Evolutionary conservation across 1,284 basidiomycete genomes (phyloP).

Genomic region (Sporisorium iseilematis-ciliati): DNA sequence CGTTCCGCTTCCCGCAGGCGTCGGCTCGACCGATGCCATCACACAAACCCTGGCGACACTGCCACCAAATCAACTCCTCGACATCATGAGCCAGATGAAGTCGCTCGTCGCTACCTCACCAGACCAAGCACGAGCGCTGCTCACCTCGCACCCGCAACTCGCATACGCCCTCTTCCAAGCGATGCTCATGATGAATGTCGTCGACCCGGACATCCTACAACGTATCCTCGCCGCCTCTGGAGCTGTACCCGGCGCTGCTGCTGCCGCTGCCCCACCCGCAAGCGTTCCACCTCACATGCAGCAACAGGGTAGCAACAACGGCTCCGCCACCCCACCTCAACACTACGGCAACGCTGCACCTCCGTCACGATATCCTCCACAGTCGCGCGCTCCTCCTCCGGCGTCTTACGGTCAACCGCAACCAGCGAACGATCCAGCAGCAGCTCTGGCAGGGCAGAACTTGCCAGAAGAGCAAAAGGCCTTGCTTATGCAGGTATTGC

Average conservation of each 20-base stretch:
- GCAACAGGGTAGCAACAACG: conserved; percentile 19
- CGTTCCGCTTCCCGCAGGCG: conserved; percentile 81
- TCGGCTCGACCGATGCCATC: conserved; percentile 84
- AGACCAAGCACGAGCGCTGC: conserved; percentile 85
- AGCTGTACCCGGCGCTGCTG: conserved; percentile 23
- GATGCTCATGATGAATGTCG: conserved; percentile 91
- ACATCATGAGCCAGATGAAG: conserved; percentile 98
- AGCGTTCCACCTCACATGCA: conserved; percentile 46
- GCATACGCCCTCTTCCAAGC: conserved; percentile 97
- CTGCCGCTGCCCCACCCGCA: conserved; percentile 10
- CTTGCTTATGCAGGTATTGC: conserved; percentile 78
- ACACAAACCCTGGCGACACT: conserved; percentile 87
- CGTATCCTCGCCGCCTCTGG: conserved; percentile 71
- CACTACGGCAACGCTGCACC: conserved; percentile 31
- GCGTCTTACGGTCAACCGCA: conserved; percentile 22
- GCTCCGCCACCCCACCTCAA: conserved; percentile 47
- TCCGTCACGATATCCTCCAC: conserved; percentile 14
- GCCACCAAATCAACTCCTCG: conserved; percentile 85
- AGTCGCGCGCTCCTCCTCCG: conserved; percentile 32
- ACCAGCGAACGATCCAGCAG: conserved; percentile 43
- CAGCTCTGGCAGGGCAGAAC: conserved; percentile 48
- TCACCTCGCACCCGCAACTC: conserved; percentile 88
- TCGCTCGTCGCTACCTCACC: conserved; percentile 90
- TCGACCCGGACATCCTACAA: conserved; percentile 85
- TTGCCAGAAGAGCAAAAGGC: conserved; percentile 62